Percentiles rank a stretch among this genome's conserved stretches.
These are phyloP conservation scores for Phytophthora rubi DNA, from an alignment of 352 stramenopile genomes.

Conservation along the genomic window DNA sequence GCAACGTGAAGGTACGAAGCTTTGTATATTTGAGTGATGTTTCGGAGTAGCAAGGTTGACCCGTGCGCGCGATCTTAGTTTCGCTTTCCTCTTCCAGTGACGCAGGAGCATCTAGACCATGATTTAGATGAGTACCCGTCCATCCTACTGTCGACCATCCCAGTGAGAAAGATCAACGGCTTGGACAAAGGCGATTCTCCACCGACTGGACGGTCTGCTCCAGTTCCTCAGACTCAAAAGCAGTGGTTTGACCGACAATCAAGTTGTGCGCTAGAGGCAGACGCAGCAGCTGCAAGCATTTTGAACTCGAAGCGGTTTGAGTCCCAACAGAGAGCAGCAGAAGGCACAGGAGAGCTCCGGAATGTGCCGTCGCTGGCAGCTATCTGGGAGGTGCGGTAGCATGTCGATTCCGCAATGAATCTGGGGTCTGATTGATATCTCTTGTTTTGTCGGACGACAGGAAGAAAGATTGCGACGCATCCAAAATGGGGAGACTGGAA, in stretches of 20 bases:
- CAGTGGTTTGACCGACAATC: constrained; percentile 78
- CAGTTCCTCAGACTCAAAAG: constrained; percentile 36
- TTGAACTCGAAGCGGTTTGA: constrained; percentile 66
- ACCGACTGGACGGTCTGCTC: constrained; percentile 36
- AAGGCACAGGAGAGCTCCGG: constrained; percentile 47
- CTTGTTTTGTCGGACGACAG: constrained; percentile 29
- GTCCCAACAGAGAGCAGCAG: constrained; percentile 49
- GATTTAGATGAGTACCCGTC: constrained; percentile 31
- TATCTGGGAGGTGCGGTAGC: constrained; percentile 72
- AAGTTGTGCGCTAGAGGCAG: constrained; percentile 71
- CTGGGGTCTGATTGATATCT: background rate
- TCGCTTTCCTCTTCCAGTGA: constrained; percentile 64
- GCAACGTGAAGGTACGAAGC: constrained; percentile 63
- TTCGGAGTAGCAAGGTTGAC: constrained; percentile 12
- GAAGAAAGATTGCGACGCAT: constrained; percentile 69
- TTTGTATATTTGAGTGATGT: background rate
- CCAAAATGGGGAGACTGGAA: constrained; percentile 55
- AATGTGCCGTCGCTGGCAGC: constrained; percentile 82
- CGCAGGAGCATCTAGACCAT: constrained; percentile 54
- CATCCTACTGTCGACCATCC: constrained; percentile 49
- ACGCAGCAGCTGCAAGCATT: constrained; percentile 73
- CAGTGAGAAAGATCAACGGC: constrained; percentile 43
- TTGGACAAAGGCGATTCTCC: constrained; percentile 27
- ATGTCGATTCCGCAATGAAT: background rate
- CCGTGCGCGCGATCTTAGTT: constrained; percentile 45